phyloP scores from a whole-genome alignment of 2,329 filamentous ascomycete genomes.

The Ascochyta fabae region DNA sequence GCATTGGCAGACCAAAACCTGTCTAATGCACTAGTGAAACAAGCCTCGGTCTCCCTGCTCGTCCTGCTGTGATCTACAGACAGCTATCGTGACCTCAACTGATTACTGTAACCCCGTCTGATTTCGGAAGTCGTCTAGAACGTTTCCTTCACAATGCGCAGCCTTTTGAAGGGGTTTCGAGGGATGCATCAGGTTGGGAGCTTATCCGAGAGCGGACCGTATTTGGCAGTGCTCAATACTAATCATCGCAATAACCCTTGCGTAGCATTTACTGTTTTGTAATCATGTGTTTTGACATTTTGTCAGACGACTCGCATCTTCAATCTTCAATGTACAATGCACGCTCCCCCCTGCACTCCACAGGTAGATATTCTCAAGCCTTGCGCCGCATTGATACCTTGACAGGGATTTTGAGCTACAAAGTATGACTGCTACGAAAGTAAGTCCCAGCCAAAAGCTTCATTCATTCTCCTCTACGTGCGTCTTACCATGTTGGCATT shows the following conservation, averaged over 20 bases:
- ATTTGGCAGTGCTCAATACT: constrained; percentile 19
- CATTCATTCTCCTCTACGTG: background rate
- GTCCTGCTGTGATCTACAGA: background rate
- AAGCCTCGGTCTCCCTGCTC: background rate
- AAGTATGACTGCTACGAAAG: constrained; percentile 21
- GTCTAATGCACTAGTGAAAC: background rate
- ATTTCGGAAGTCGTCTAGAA: background rate
- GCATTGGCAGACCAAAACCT: too few species aligned
- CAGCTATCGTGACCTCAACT: background rate
- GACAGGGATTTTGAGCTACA: background rate
- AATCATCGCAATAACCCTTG: constrained; percentile 27
- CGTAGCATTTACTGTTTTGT: constrained; percentile 33
- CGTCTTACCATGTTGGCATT: background rate
- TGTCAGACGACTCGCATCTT: background rate
- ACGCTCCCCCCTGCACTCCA: background rate
- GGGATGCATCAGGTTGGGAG: background rate
- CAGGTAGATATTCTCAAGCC: constrained; percentile 5
- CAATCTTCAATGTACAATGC: constrained; percentile 10
- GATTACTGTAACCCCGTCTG: background rate
- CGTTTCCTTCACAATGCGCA: background rate
- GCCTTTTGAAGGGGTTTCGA: background rate
- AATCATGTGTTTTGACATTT: constrained; percentile 26
- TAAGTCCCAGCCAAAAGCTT: background rate
- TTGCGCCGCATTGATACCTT: background rate
- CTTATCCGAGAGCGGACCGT: background rate